A percentile compares a stretch with the other conserved stretches of the same genome.
phyloP scores from a whole-genome alignment of 2,329 filamentous ascomycete genomes.

The Claviceps africana region DNA sequence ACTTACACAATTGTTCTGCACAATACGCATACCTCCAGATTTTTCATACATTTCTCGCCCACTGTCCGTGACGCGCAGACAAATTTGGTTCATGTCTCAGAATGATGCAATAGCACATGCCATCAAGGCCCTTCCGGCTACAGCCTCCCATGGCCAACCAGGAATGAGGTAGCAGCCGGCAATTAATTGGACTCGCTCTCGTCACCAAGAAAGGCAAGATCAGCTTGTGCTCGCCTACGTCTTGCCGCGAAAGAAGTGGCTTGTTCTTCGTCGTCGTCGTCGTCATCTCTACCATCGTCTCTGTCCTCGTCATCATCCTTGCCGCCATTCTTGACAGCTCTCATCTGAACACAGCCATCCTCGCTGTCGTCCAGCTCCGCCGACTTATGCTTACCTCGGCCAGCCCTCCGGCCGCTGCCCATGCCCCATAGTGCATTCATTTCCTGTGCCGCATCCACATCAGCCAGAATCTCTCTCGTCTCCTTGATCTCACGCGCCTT shows the following conservation, averaged over 20 bases:
- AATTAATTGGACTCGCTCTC: conserved; percentile 50
- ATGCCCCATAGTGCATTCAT: conserved; percentile 68
- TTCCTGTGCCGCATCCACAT: conserved; percentile 73
- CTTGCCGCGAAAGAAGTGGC: conserved; percentile 26
- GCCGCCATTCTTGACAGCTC: conserved; percentile 4
- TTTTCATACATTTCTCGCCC: background rate
- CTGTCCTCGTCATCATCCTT: conserved; percentile 12
- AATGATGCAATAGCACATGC: background rate
- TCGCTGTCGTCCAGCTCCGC: conserved; percentile 19
- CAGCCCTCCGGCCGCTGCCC: conserved; percentile 25
- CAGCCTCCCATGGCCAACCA: background rate
- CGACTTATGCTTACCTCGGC: conserved; percentile 21
- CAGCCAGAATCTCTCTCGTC: conserved; percentile 65
- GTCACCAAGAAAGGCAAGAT: conserved; percentile 52
- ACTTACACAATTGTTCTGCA: background rate
- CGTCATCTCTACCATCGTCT: conserved; percentile 15
- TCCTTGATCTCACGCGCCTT: conserved; percentile 82
- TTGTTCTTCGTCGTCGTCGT: conserved; percentile 17
- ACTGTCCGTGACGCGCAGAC: background rate
- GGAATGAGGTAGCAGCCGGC: background rate
- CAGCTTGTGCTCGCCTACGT: conserved; percentile 33
- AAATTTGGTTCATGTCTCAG: background rate
- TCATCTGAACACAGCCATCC: conserved; percentile 12
- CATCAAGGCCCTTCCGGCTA: background rate
- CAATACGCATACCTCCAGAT: background rate